These are phyloP conservation scores for Phytophthora idaei DNA, from an alignment of 352 stramenopile species.

Conservation along the genomic window DNA sequence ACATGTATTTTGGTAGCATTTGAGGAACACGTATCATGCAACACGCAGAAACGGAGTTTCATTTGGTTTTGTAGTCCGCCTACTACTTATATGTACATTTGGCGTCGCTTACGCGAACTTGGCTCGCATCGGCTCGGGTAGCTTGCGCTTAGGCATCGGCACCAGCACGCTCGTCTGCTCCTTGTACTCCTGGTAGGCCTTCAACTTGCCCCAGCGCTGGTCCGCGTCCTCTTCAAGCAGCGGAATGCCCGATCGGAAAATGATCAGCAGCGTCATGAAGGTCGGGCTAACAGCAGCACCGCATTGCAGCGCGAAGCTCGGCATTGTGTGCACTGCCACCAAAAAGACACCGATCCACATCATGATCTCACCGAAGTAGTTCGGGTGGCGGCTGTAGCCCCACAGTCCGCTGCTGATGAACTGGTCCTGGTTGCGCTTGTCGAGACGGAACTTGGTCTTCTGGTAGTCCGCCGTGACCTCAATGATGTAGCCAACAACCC, in stretches of 20 bases:
- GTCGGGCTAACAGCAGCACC: slow-evolving; percentile 58
- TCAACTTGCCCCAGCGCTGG: slow-evolving; percentile 65
- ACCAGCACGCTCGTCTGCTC: slow-evolving; percentile 67
- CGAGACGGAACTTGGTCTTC: slow-evolving; percentile 77
- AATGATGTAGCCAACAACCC: slow-evolving; percentile 71
- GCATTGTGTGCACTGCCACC: slow-evolving; percentile 50
- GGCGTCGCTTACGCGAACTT: slow-evolving; percentile 11
- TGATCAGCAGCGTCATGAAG: slow-evolving; percentile 79
- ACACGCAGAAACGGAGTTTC: too few relatives aligned
- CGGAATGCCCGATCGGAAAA: slow-evolving; percentile 76
- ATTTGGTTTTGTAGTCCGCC: too few relatives aligned
- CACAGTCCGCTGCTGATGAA: slow-evolving; percentile 89
- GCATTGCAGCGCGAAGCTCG: slow-evolving; percentile 36
- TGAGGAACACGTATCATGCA: too few relatives aligned
- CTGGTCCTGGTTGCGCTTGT: slow-evolving; percentile 67
- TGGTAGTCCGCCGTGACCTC: slow-evolving; percentile 82
- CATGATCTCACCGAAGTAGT: slow-evolving; percentile 93
- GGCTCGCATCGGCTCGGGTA: background rate
- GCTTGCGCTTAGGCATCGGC: slow-evolving; percentile 33
- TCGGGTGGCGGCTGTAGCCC: slow-evolving; percentile 91
- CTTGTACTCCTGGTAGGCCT: slow-evolving; percentile 84
- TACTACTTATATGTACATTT: slow-evolving; percentile 5
- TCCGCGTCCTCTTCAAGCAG: slow-evolving; percentile 77
- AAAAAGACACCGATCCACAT: slow-evolving; percentile 87
- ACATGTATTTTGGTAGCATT: background rate